phyloP scores from a whole-genome alignment of 495 filamentous ascomycete genomes.

The Aspergillus ellipticus region DNA sequence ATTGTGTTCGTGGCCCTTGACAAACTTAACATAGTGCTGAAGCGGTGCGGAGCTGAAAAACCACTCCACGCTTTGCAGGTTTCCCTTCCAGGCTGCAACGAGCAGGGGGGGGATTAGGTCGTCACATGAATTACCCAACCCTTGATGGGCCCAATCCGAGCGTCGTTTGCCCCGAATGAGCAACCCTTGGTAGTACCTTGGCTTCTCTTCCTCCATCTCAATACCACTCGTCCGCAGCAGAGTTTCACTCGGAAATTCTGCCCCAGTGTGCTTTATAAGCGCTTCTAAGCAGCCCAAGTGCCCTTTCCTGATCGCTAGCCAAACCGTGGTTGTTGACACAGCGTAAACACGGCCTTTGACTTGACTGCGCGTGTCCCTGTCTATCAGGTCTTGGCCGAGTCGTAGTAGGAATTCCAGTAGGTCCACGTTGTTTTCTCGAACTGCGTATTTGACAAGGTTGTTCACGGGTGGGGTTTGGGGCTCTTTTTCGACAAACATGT shows the following conservation, averaged over 20 bases:
- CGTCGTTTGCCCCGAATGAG: conserved; percentile 70
- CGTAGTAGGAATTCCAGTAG: conserved; percentile 47
- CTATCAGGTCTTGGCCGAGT: conserved; percentile 26
- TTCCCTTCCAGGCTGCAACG: conserved; percentile 51
- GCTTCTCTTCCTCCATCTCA: conserved; percentile 52
- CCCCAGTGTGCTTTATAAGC: conserved; percentile 53
- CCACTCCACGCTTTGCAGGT: conserved; percentile 62
- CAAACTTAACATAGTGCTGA: conserved; percentile 60
- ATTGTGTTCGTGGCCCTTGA: conserved; percentile 53
- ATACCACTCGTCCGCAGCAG: conserved; percentile 57
- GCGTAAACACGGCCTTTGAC: conserved; percentile 19
- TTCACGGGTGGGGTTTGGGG: neutral
- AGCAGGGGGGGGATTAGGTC: conserved; percentile 50
- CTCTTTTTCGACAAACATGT: conserved; percentile 29
- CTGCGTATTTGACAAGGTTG: conserved; percentile 13
- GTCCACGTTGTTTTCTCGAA: conserved; percentile 11
- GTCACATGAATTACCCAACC: conserved; percentile 15
- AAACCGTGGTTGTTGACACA: conserved; percentile 21
- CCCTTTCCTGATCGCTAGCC: conserved; percentile 41
- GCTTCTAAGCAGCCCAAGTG: conserved; percentile 42
- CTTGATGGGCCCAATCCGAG: conserved; percentile 56
- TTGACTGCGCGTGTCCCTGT: conserved; percentile 19
- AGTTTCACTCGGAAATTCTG: conserved; percentile 60
- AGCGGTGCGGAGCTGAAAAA: conserved; percentile 62
- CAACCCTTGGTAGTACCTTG: conserved; percentile 66